phyloP scores from a whole-genome alignment of 2,329 filamentous ascomycete species.

The Chrysosporium queenslandicum region DNA sequence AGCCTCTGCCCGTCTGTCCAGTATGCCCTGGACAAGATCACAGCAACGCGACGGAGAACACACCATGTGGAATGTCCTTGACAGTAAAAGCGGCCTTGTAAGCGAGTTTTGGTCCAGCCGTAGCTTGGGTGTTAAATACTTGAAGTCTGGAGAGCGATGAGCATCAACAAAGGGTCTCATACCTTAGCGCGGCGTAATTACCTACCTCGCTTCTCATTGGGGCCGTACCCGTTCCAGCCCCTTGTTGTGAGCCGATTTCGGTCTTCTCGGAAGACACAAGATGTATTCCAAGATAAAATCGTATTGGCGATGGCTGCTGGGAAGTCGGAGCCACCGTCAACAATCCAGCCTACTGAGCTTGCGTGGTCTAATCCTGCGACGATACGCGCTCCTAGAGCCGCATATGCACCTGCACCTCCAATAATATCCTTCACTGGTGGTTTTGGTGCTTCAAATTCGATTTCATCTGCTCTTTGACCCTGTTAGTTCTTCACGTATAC shows the following conservation, averaged over 20 bases:
- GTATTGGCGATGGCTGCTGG: slow-evolving; percentile 53
- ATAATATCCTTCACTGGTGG: slow-evolving; percentile 63
- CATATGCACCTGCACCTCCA: slow-evolving; percentile 83
- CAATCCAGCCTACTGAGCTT: slow-evolving; percentile 70
- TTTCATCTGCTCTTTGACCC: slow-evolving; percentile 57
- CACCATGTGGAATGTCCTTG: slow-evolving; percentile 76
- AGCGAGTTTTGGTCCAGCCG: slow-evolving; percentile 67
- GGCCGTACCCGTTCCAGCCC: slow-evolving; percentile 83
- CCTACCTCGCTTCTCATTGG: slow-evolving; percentile 52
- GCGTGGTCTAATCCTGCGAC: slow-evolving; percentile 63
- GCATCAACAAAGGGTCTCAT: not conserved
- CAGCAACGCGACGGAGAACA: slow-evolving; percentile 71
- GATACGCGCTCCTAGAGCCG: slow-evolving; percentile 77
- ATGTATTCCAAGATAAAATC: slow-evolving; percentile 67
- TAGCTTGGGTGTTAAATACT: slow-evolving; percentile 77
- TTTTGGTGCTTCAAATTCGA: slow-evolving; percentile 66
- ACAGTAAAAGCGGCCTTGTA: slow-evolving; percentile 53
- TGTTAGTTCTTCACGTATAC: not conserved
- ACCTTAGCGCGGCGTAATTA: slow-evolving; percentile 16
- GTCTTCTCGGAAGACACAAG: slow-evolving; percentile 58
- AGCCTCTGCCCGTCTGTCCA: slow-evolving; percentile 40
- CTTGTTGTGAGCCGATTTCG: slow-evolving; percentile 66
- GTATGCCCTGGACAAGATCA: slow-evolving; percentile 62
- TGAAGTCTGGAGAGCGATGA: slow-evolving; percentile 53
- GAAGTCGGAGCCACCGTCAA: slow-evolving; percentile 84